Evolutionary conservation across 495 filamentous ascomycete species (phyloP).

Genomic region (Poronia punctata): DNA sequence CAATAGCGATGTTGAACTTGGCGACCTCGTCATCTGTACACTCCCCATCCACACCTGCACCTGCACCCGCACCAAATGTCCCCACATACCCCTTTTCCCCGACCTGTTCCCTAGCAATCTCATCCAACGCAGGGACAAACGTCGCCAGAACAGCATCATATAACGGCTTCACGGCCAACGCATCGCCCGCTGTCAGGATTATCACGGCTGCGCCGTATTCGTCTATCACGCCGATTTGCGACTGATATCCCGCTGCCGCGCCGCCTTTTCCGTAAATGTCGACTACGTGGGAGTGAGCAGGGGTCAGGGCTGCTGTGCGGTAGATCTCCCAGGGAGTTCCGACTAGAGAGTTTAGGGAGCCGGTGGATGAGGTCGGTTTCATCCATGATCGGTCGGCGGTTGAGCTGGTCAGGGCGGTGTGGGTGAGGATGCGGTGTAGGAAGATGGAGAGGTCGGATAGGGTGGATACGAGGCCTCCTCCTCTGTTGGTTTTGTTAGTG

Average conservation of each 20-base stretch:
- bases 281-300: conserved; percentile 13
- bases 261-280: conserved; percentile 19
- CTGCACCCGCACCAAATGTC: too few relatives aligned
- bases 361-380: conserved; percentile 14
- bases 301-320: conserved; percentile 10
- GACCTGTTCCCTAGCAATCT: conserved; percentile 26
- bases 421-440: conserved; percentile 24
- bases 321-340: conserved; percentile 24
- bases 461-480: conserved; percentile 29
- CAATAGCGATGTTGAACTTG: conserved; percentile 2
- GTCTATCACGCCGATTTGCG: conserved; percentile 16
- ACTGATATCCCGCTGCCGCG: conserved; percentile 16
- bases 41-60: too few relatives aligned
- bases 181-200: conserved; percentile 15
- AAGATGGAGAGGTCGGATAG: conserved; percentile 30
- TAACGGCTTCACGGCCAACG: conserved; percentile 5
- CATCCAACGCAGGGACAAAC: conserved; percentile 28
- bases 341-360: conserved; percentile 9
- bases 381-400: conserved; percentile 15
- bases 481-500: neutral
- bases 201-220: conserved; percentile 20
- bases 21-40: neutral
- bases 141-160: conserved; percentile 11
- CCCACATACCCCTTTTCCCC: conserved; percentile 1
- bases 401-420: neutral